Conservation (phyloP, 129 eudicot genomes). For the Pulicaria dysenterica region DNA sequence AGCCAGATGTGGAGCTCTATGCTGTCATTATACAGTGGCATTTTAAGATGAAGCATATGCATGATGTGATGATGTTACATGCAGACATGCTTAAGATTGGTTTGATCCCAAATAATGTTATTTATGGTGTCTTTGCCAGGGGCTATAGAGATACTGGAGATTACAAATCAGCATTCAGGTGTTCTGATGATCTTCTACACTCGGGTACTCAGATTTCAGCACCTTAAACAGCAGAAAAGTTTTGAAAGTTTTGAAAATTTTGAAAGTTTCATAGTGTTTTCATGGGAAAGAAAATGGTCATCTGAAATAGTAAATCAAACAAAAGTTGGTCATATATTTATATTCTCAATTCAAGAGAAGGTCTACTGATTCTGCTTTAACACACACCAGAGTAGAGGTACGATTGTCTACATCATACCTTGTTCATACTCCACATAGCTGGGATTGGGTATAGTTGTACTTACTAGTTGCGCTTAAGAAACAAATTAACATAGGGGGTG, state of each 20-base stretch:
- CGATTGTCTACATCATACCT: too few species aligned
- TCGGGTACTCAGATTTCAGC: slow-evolving; percentile 21
- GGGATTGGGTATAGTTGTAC: too few species aligned
- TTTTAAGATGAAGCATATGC: slow-evolving; percentile 43
- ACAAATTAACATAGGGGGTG: neutral
- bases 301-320: neutral
- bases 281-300: neutral
- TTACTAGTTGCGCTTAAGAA: too few species aligned
- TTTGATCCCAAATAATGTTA: slow-evolving; percentile 40
- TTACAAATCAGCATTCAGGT: slow-evolving; percentile 48
- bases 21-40: slow-evolving; percentile 44
- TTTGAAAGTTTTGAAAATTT: neutral
- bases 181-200: slow-evolving; percentile 41
- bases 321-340: slow-evolving; percentile 5
- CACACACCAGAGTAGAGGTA: neutral
- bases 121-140: slow-evolving; percentile 48
- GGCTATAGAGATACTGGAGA: slow-evolving; percentile 57
- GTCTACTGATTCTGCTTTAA: neutral
- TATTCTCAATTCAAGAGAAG: neutral
- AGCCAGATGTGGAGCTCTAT: slow-evolving; percentile 58
- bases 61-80: slow-evolving; percentile 69
- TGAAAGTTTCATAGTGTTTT: neutral
- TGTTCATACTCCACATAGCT: too few species aligned
- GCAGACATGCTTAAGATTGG: slow-evolving; percentile 85
- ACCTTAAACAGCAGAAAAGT: neutral